These are phyloP conservation scores for Ogataea trehalophila DNA, from an alignment of 805 yeast species.

Conservation along the genomic window DNA sequence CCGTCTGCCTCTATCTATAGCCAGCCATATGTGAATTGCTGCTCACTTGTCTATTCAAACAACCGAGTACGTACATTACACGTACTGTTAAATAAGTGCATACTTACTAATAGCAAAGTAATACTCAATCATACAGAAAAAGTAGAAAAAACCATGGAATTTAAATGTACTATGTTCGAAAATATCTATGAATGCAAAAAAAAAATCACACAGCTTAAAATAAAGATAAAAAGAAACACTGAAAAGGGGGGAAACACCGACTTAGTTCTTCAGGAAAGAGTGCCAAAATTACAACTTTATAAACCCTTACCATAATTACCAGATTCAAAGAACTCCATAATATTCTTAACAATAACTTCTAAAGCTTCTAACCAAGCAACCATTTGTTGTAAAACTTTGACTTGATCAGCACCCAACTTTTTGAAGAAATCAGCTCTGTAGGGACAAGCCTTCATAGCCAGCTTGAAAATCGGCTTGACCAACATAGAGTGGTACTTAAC, in stretches of 20 bases:
- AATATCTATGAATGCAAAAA: no score
- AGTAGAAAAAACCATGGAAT: no score
- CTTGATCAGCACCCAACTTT: slow-evolving; percentile 75
- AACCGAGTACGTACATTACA: no score
- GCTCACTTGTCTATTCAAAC: no score
- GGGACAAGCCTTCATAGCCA: slow-evolving; percentile 95
- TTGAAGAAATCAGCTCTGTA: slow-evolving; percentile 80
- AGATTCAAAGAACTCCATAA: slow-evolving; percentile 67
- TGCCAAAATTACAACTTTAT: slow-evolving; percentile 28
- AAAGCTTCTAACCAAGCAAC: slow-evolving; percentile 71
- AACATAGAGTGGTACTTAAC: slow-evolving; percentile 77
- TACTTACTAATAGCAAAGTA: no score
- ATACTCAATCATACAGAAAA: no score
- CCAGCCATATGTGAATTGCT: no score
- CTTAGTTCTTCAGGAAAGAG: not conserved
- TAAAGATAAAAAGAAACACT: not conserved
- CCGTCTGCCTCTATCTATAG: no score
- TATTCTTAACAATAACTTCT: slow-evolving; percentile 66
- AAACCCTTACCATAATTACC: slow-evolving; percentile 90
- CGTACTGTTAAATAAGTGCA: no score
- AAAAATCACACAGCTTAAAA: not conserved
- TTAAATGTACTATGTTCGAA: no score
- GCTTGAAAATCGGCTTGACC: slow-evolving; percentile 79
- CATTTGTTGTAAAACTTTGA: slow-evolving; percentile 60
- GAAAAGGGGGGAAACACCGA: not conserved